Percentiles rank a stretch among this genome's conserved stretches.
These are phyloP conservation scores for Sclerotinia minor DNA, from an alignment of 2,329 filamentous ascomycete genomes.

Conservation along the genomic window DNA sequence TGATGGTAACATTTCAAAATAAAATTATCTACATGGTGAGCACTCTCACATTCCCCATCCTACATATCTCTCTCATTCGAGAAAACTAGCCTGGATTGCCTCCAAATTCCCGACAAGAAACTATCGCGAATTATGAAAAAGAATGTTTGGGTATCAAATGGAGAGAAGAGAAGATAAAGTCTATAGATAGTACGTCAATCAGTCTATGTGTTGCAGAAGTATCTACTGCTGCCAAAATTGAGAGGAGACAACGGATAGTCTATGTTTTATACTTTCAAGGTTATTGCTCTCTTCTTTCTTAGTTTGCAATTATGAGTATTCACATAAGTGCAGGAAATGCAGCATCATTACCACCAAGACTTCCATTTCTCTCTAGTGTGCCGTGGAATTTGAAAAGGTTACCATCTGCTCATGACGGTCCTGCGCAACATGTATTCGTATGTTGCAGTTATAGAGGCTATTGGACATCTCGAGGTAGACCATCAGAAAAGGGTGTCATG, in stretches of 20 bases:
- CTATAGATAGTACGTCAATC: constrained; percentile 65
- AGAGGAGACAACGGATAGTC: constrained; percentile 36
- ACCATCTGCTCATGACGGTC: constrained; percentile 9
- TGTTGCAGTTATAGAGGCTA: constrained; percentile 58
- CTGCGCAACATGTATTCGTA: constrained; percentile 49
- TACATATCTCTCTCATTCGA: constrained; percentile 22
- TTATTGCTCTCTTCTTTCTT: constrained; percentile 38
- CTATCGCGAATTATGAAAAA: constrained; percentile 61
- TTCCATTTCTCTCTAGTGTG: constrained; percentile 57
- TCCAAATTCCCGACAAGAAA: constrained; percentile 67
- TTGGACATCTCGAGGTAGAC: constrained; percentile 73
- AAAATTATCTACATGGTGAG: constrained; percentile 26
- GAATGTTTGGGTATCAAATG: constrained; percentile 64
- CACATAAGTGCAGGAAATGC: constrained; percentile 53
- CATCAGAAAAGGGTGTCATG: constrained; percentile 70
- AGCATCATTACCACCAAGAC: constrained; percentile 56
- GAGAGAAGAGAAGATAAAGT: constrained; percentile 61
- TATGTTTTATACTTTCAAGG: constrained; percentile 61
- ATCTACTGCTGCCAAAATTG: constrained; percentile 10
- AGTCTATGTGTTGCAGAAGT: constrained; percentile 53
- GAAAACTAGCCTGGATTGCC: constrained; percentile 74
- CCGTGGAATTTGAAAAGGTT: constrained; percentile 49
- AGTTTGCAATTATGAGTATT: constrained; percentile 29
- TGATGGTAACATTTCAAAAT: constrained; percentile 25
- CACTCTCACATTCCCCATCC: background rate